These are phyloP conservation scores for Plasmodium gaboni DNA, from an alignment of 169 alveolate genomes.

Conservation along the genomic window DNA sequence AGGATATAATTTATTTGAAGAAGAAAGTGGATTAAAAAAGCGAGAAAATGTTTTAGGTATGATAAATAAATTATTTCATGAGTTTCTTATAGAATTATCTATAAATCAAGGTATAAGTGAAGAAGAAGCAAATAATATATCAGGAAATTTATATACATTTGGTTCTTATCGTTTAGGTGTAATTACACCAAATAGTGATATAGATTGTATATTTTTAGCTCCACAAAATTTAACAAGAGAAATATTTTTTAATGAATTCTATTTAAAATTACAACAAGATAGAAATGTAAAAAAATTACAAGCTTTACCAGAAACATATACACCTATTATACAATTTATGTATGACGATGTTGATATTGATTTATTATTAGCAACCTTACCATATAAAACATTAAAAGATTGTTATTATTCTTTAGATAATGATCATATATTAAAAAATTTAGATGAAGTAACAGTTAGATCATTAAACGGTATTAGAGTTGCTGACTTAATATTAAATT, in stretches of 20 bases:
- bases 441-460: conserved; percentile 93
- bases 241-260: conserved; percentile 92
- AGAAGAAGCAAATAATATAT: conserved; percentile 91
- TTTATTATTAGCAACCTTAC: conserved; percentile 95
- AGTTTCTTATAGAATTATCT: conserved; percentile 90
- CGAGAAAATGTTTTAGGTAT: conserved; percentile 92
- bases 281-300: conserved; percentile 93
- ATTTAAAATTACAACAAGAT: conserved; percentile 91
- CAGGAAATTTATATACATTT: conserved; percentile 94
- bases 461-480: conserved; percentile 96
- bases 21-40: conserved; percentile 90
- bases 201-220: conserved; percentile 98
- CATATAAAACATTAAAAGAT: conserved; percentile 87
- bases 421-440: conserved; percentile 85
- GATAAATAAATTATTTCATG: conserved; percentile 90
- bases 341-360: conserved; percentile 97
- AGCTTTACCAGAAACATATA: conserved; percentile 96
- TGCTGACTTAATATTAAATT: conserved; percentile 93
- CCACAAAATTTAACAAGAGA: conserved; percentile 96
- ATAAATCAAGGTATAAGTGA: conserved; percentile 90
- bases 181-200: conserved; percentile 97
- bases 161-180: conserved; percentile 99
- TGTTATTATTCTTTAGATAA: conserved; percentile 87
- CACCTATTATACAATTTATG: conserved; percentile 96
- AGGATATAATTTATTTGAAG: conserved; percentile 90